These are phyloP conservation scores for Sporobolomyces phaffii DNA, from an alignment of 768 basidiomycete species.

Conservation along the genomic window DNA sequence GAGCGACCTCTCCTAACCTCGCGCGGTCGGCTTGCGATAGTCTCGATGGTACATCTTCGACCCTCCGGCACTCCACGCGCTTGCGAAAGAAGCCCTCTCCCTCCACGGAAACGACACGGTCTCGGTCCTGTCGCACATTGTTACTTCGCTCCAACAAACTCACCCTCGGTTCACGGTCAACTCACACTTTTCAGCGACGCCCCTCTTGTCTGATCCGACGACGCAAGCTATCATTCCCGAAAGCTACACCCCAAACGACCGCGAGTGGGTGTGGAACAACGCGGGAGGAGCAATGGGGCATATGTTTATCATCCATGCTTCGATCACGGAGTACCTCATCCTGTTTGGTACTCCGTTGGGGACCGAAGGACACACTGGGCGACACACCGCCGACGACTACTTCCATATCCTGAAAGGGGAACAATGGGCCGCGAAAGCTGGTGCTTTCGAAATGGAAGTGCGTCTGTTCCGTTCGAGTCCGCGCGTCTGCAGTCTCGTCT, in stretches of 20 bases:
- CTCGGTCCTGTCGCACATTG: conserved; percentile 73
- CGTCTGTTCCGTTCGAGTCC: too few species aligned
- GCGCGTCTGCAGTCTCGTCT: too few species aligned
- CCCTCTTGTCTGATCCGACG: conserved; percentile 43
- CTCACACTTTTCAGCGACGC: conserved; percentile 53
- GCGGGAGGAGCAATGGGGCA: conserved; percentile 68
- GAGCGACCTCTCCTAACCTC: too few species aligned
- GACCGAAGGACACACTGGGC: conserved; percentile 89
- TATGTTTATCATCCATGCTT: conserved; percentile 96
- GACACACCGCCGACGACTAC: conserved; percentile 96
- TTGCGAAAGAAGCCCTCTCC: conserved; percentile 68
- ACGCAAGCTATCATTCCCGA: conserved; percentile 6
- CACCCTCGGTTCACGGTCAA: conserved; percentile 56
- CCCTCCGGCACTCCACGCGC: conserved; percentile 62
- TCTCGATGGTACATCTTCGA: conserved; percentile 82
- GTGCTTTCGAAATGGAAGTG: conserved; percentile 72
- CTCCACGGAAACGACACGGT: conserved; percentile 57
- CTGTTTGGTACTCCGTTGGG: conserved; percentile 72
- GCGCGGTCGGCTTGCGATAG: too few species aligned
- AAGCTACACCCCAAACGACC: conserved; percentile 45
- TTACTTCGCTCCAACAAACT: conserved; percentile 67
- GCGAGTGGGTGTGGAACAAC: conserved; percentile 93
- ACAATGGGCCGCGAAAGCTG: conserved; percentile 86
- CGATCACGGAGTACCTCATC: conserved; percentile 92
- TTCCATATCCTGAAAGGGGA: conserved; percentile 92